Conservation (phyloP, 164 flowering plant genomes). For the Houttuynia cordata region DNA sequence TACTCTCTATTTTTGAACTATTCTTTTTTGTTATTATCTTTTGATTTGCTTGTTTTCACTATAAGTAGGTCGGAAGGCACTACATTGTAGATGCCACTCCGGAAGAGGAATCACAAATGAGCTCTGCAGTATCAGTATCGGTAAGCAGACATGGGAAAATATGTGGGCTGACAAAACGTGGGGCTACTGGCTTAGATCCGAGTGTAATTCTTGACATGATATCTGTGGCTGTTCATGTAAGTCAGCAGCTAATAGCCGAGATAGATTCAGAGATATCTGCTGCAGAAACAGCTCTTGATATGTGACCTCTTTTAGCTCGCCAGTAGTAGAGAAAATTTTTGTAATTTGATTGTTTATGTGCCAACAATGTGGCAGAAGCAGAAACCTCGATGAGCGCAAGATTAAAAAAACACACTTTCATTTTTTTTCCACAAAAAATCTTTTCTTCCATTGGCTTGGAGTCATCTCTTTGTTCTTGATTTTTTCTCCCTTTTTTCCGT, state of each 20-base stretch:
- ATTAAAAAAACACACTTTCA: too few relatives aligned
- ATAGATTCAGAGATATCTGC: constrained; percentile 85
- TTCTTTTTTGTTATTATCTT: background rate
- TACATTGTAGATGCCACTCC: constrained; percentile 84
- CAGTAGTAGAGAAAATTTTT: too few relatives aligned
- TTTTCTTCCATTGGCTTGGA: too few relatives aligned
- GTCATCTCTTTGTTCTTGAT: too few relatives aligned
- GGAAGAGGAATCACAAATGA: constrained; percentile 96
- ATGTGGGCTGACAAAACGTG: constrained; percentile 74
- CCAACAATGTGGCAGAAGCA: too few relatives aligned
- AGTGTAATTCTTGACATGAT: constrained; percentile 88
- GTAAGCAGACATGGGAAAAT: constrained; percentile 60
- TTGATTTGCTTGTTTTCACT: background rate
- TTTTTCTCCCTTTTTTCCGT: too few relatives aligned
- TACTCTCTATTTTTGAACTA: background rate
- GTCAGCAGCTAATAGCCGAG: constrained; percentile 55
- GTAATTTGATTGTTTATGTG: too few relatives aligned
- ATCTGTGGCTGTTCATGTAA: constrained; percentile 68
- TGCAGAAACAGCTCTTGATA: constrained; percentile 57
- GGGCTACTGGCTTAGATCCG: constrained; percentile 86
- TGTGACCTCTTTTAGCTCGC: background rate
- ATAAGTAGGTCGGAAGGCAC: constrained; percentile 71
- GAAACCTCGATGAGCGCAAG: too few relatives aligned
- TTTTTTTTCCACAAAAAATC: too few relatives aligned
- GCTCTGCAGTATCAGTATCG: constrained; percentile 74